phyloP scores from a whole-genome alignment of 1,284 basidiomycete genomes.

The Sanghuangporus weigelae region DNA sequence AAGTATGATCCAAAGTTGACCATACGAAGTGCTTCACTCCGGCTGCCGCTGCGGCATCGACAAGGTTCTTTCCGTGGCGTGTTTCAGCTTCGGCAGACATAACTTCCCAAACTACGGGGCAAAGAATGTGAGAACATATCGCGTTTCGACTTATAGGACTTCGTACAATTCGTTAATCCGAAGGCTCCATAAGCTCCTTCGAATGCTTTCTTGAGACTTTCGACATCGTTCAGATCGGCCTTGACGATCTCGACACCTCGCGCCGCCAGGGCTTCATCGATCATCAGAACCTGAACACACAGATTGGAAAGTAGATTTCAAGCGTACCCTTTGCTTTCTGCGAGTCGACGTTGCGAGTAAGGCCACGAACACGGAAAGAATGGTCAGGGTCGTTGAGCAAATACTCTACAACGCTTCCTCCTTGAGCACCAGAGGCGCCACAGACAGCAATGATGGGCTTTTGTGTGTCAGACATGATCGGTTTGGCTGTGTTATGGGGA shows the following conservation, averaged over 20 bases:
- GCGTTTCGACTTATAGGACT: not conserved
- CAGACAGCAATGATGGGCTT: constrained; percentile 16
- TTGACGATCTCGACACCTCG: constrained; percentile 24
- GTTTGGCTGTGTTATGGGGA: not conserved
- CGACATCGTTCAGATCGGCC: constrained; percentile 22
- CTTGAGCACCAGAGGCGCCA: constrained; percentile 17
- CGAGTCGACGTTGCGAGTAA: constrained; percentile 20
- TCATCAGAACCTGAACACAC: not conserved
- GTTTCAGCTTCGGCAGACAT: constrained; percentile 16
- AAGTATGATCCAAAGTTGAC: constrained; percentile 22
- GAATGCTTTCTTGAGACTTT: constrained; percentile 21
- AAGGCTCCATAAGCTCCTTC: constrained; percentile 27
- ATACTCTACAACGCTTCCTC: constrained; percentile 14
- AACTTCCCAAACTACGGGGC: constrained; percentile 18
- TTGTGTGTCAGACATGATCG: not conserved
- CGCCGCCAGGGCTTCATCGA: constrained; percentile 13
- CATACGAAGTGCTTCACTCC: constrained; percentile 28
- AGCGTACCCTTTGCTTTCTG: constrained; percentile 17
- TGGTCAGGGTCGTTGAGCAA: constrained; percentile 16
- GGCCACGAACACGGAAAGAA: constrained; percentile 16
- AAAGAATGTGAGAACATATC: not conserved
- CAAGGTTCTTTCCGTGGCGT: constrained; percentile 26
- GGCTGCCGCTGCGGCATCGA: constrained; percentile 26
- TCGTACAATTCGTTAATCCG: constrained; percentile 27
- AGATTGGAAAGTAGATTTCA: not conserved